Base-by-base conservation (phyloP, 331 rosid species). In the Erythrophleum ivorense region DNA sequence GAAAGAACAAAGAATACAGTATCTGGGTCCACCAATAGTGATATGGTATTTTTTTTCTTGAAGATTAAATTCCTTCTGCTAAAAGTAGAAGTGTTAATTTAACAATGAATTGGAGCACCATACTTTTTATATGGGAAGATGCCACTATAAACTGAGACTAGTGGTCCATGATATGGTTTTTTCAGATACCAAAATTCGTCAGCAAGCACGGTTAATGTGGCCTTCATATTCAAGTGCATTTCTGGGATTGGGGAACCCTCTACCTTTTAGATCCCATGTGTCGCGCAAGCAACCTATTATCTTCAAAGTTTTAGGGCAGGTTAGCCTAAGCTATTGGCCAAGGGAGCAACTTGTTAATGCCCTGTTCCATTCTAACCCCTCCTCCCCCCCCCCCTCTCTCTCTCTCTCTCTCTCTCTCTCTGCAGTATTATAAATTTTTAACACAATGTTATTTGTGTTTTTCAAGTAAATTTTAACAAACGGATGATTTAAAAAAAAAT, bases 81-180 rank as follows among this genome's bases (percentile, higher is more conserved):
- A 75, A 74, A 85, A 82, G 64, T 31, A 0, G n/a, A 48, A 63
- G 34, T 49, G 84, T 79, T 71, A 63, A 82, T 79, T 40, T 59
- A 82, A 69, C 49, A 75, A 40, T 62, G 72, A 79, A 86, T 82
- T 79, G 84, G 80, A 80, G 84, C 77, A 82, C 82, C 29, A 81
- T 75, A 75, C 76, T 77, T 67, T 64, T 85, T 84, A 52, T 54
- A 18, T 53, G 65, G 73, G 76, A 46, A 54, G 55, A 64, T 82
- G 77, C 48, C 73, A 82, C 88, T 62, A 68, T 74, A 78, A 85
- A 11, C n/a, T n/a, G n/a, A n/a, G n/a, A n/a, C 58, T 46, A 79
- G 77, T 82, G 86, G 86, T 62, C 80, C 50, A 21, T 69, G 4
- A 75, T 55, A 43, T 57, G 82, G 58, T 78, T 43, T 68, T 50